Evolutionary conservation across 176 grass and related monocot genomes (phyloP).

Genomic region (Ensete ventricosum): DNA sequence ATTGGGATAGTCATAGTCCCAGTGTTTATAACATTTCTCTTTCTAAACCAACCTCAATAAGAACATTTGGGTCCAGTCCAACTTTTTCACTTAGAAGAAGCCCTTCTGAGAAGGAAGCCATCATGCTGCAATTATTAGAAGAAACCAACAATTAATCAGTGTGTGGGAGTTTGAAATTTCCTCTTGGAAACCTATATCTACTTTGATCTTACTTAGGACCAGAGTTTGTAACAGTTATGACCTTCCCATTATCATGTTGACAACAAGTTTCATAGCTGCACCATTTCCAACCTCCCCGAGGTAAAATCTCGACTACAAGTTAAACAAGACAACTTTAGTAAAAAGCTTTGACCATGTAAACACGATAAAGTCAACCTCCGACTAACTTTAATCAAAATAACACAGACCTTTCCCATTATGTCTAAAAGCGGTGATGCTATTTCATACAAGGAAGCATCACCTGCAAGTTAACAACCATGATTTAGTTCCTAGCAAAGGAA

Average conservation of each 20-base stretch:
- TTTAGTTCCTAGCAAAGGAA: not conserved
- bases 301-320: constrained; percentile 65
- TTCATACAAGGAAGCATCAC: constrained; percentile 62
- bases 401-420: constrained; percentile 74
- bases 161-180: not conserved
- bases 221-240: constrained; percentile 14
- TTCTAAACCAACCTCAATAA: constrained; percentile 47
- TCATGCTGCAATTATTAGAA: constrained; percentile 61
- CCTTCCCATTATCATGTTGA: constrained; percentile 99
- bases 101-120: constrained; percentile 90
- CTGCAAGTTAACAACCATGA: constrained; percentile 24
- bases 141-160: not conserved
- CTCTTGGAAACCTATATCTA: not conserved
- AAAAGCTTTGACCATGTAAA: not conserved
- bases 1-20: too few relatives aligned
- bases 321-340: not conserved
- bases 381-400: not conserved
- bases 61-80: constrained; percentile 59
- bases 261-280: constrained; percentile 87
- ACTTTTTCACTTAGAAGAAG: constrained; percentile 74
- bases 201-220: not conserved
- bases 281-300: constrained; percentile 80
- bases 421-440: constrained; percentile 62
- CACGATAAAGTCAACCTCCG: not conserved
- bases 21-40: too few relatives aligned